Conservation (phyloP, 257 asterid genomes). For the Catharanthus roseus region DNA sequence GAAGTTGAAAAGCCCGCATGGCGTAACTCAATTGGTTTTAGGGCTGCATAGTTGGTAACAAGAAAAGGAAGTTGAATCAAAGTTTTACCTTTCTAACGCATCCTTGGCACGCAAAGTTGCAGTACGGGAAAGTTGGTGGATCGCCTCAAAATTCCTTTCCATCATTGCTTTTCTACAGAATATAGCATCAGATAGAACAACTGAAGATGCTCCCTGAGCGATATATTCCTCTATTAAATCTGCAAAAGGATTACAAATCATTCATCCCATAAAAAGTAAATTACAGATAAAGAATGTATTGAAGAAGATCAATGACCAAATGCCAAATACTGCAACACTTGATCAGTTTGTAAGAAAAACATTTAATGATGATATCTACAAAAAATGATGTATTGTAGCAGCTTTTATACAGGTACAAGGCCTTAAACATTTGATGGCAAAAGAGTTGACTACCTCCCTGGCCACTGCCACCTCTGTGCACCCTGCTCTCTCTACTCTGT, state of each 20-base stretch:
- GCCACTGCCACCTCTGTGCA: no score
- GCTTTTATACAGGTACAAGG: neutral
- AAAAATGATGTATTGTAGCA: neutral
- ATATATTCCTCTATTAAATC: slow-evolving; percentile 55
- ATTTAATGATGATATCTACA: no score
- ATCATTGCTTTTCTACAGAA: slow-evolving; percentile 55
- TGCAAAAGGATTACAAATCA: slow-evolving; percentile 20
- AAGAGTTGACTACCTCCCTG: no score
- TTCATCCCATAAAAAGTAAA: neutral
- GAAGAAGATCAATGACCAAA: slow-evolving; percentile 1
- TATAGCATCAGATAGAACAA: slow-evolving; percentile 85
- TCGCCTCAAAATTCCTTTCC: slow-evolving; percentile 31
- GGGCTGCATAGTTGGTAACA: no score
- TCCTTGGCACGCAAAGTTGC: slow-evolving; percentile 48
- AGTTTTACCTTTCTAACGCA: slow-evolving; percentile 41
- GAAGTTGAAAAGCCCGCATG: no score
- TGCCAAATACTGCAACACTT: neutral
- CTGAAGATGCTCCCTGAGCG: slow-evolving; percentile 62
- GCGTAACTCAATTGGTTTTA: no score
- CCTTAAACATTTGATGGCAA: neutral
- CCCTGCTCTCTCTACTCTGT: no score
- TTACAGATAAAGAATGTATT: neutral
- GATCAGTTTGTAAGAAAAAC: neutral
- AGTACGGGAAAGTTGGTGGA: slow-evolving; percentile 43
- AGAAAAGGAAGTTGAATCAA: slow-evolving; percentile 1